These are phyloP conservation scores for Kodamaea laetipori DNA, from an alignment of 805 yeast genomes.

Conservation along the genomic window DNA sequence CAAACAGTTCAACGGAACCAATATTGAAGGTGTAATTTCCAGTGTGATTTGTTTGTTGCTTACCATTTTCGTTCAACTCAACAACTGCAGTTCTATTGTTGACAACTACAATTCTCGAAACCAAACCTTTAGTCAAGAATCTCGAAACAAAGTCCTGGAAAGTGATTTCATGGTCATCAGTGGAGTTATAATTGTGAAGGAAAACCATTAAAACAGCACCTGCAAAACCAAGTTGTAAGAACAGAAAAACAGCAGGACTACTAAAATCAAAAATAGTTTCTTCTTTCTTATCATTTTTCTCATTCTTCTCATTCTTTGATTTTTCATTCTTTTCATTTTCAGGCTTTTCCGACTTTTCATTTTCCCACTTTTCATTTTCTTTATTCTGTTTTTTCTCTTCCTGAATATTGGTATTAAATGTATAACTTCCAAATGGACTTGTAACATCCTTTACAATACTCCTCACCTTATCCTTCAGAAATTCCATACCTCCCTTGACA, in stretches of 20 bases:
- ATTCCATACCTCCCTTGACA: background rate
- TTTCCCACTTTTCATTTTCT: conserved; percentile 9
- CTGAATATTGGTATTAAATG: conserved; percentile 13
- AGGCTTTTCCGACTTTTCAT: conserved; percentile 9
- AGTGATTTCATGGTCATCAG: conserved; percentile 56
- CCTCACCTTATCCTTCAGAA: conserved; percentile 5
- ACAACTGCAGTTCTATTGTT: conserved; percentile 78
- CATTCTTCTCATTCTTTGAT: conserved; percentile 17
- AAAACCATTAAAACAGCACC: conserved; percentile 31
- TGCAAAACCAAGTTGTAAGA: conserved; percentile 35
- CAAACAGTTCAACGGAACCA: conserved; percentile 89
- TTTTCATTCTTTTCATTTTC: conserved; percentile 3
- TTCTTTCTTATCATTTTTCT: conserved; percentile 12
- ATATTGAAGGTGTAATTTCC: conserved; percentile 60
- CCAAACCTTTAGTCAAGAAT: conserved; percentile 76
- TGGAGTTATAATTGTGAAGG: conserved; percentile 20
- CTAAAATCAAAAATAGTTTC: conserved; percentile 7
- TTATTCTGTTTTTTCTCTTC: conserved; percentile 11
- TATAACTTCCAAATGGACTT: conserved; percentile 14
- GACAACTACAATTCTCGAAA: conserved; percentile 69
- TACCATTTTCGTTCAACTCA: conserved; percentile 62
- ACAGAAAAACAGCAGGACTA: conserved; percentile 20
- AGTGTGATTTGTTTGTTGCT: conserved; percentile 43
- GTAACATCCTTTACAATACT: too few species aligned
- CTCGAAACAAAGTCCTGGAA: conserved; percentile 88